Evolutionary conservation across 1,284 basidiomycete species (phyloP).

Genomic region (Heterobasidion irregulare): DNA sequence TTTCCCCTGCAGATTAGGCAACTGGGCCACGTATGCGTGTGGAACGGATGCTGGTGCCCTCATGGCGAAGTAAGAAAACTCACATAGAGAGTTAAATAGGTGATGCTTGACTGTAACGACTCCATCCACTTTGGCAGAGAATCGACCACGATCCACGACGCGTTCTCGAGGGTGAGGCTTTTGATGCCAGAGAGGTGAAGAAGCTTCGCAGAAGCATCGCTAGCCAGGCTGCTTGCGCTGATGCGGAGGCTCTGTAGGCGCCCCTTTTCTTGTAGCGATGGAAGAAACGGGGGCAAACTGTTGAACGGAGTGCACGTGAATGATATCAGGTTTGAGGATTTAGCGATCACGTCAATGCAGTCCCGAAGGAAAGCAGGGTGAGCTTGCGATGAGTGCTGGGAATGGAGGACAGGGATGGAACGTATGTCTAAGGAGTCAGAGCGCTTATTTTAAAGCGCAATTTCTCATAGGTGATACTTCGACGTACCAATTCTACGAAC

Average conservation of each 20-base stretch:
- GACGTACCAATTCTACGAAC: slow-evolving; percentile 48
- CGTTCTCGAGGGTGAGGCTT: slow-evolving; percentile 43
- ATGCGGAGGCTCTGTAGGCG: slow-evolving; percentile 40
- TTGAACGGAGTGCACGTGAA: slow-evolving; percentile 44
- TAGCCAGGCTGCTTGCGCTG: slow-evolving; percentile 35
- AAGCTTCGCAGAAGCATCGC: slow-evolving; percentile 37
- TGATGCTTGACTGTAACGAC: slow-evolving; percentile 32
- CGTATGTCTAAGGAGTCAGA: slow-evolving; percentile 37
- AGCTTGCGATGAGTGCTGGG: slow-evolving; percentile 13
- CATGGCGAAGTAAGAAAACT: slow-evolving; percentile 16
- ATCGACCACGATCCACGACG: slow-evolving; percentile 54
- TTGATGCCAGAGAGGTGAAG: slow-evolving; percentile 31
- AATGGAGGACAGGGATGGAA: slow-evolving; percentile 26
- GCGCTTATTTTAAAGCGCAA: neutral
- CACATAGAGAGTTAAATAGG: slow-evolving; percentile 49
- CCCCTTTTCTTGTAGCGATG: slow-evolving; percentile 32
- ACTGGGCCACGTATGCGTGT: neutral
- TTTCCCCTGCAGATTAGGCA: neutral
- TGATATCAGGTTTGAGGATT: slow-evolving; percentile 42
- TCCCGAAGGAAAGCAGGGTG: slow-evolving; percentile 45
- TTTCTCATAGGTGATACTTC: slow-evolving; percentile 9
- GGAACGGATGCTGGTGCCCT: neutral
- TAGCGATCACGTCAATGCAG: slow-evolving; percentile 34
- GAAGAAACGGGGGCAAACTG: slow-evolving; percentile 40
- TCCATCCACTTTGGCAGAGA: slow-evolving; percentile 46